Base-by-base conservation (phyloP, 768 basidiomycete species). In the Hygrocybe punicea region DNA sequence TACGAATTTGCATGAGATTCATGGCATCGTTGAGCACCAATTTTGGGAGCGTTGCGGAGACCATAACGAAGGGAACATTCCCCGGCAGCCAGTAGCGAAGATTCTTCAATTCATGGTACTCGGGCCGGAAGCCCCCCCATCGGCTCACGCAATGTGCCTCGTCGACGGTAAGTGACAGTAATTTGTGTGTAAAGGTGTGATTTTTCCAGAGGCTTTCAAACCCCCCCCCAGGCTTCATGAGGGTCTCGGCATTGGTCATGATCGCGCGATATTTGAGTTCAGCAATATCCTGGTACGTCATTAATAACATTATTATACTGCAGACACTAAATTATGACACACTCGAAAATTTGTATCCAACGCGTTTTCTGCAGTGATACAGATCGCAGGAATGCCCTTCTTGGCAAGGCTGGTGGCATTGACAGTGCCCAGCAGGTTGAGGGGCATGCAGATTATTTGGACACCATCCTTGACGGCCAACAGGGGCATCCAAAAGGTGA, bases 71-170 rank as follows among this genome's bases (percentile, higher is more conserved):
- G 14, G 16, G 40, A 19, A 66, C 51, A 21, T 49, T 42, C 2
- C 29, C 10, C 2, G 57, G 35, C 16, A 56, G 9, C n/a, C 19
- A 6, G 33, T 56, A 24, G 14, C 49, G 57, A 6, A 63, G 69
- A 25, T 40, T 36, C 37, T 52, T 66, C 25, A 58, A 17, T 11
- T 69, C 53, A 14, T 35, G 47, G 51, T 74, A 77, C 46, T 73
- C 69, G 2, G 60, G 59, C 0, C 67, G 63, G 45, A 77, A 76
- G 6, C 17, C 25, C 10, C 71, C 68, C 75, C 74, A 76, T 34
- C 62, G 53, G 35, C 61, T 68, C 25, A 76, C 61, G 55, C 73
- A 74, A 50, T 76, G 74, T 0, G 58, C 73, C 51, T 76, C 71
- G 53, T 76, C 73, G 39, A 73, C 63, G 1, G 69, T 57, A 2